Base-by-base conservation (phyloP, 2,329 filamentous ascomycete species). In the Aphanocladium album region DNA sequence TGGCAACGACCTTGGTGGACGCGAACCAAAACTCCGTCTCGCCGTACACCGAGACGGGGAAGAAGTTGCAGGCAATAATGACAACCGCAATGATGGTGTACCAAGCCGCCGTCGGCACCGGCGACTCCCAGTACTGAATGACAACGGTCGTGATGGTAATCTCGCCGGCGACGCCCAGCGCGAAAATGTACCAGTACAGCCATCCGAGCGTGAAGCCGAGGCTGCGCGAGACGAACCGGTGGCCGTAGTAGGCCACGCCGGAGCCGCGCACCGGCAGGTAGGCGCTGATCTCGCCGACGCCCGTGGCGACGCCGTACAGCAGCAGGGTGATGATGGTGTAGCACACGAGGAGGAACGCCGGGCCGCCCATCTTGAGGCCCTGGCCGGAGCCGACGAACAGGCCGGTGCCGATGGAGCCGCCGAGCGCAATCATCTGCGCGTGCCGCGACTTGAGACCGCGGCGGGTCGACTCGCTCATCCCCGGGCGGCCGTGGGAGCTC, bases 321-420 rank as follows among this genome's bases (percentile, higher is more conserved):
- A 85, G 77, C 9, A 80, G 74, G 54, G 81, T 82, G 62, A 84
- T 75, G 52, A 80, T 75, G 30, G 75, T 67, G 64, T 80, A 82
- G 11, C 76, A 76, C 37, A 79, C 72, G 21, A 82, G 68, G 5
- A 79, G 73, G 52, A 73, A 74, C 11, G 77, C 77, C 53, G 70
- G 70, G 0, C 72, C 71, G 2, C 69, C 68, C 19, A 63, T 67
- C 58, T 77, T 81, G 37, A 80, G 80, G 46, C 73, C 72, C 69
- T 83, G 80, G 47, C 81, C 81, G 19, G 81, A 83, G 59, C 81
- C 81, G 64, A 84, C 73, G 63, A 84, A 72, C 7, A 83, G 63
- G 51, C 58, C 58, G 2, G 58, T 60, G 43, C 58, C 58, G 35
- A 60, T 60, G 27, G 60, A 61, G 60, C 52, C 60, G 27, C 60